These are phyloP conservation scores for Barnettozyma californica DNA, from an alignment of 805 yeast genomes.

Conservation along the genomic window DNA sequence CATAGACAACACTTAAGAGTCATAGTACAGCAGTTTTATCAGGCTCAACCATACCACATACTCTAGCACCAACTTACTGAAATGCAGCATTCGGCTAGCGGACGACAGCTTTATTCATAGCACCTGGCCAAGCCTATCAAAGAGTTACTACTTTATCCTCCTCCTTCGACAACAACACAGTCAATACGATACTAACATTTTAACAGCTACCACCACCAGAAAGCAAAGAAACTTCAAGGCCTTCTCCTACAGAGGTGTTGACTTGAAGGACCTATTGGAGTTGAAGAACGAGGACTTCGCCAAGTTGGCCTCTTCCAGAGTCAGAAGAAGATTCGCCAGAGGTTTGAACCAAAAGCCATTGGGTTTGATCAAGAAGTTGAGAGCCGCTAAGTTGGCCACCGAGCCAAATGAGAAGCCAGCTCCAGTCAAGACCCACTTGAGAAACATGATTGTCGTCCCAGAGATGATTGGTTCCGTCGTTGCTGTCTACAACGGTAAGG, in stretches of 20 bases:
- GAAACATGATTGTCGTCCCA: conserved; percentile 98
- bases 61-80: neutral
- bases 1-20: neutral
- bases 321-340: conserved; percentile 99
- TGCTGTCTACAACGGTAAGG: conserved; percentile 99
- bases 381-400: conserved; percentile 92
- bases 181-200: conserved; percentile 15
- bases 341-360: conserved; percentile 94
- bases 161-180: neutral
- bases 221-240: conserved; percentile 92
- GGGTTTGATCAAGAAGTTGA: conserved; percentile 94
- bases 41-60: neutral
- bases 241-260: conserved; percentile 99
- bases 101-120: neutral
- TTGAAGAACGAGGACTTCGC: conserved; percentile 95
- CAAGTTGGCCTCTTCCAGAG: conserved; percentile 96
- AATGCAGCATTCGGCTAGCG: neutral
- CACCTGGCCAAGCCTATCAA: too few species aligned
- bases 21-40: neutral
- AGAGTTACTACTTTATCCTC: neutral
- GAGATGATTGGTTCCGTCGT: conserved; percentile 99
- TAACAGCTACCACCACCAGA: conserved; percentile 41
- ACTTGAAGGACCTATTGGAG: conserved; percentile 87
- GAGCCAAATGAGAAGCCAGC: conserved; percentile 95
- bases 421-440: conserved; percentile 96